Evolutionary conservation across 257 asterid species (phyloP), one percentile per base, ranked within the genome.

Genomic region (Knoxia roxburghii): DNA sequence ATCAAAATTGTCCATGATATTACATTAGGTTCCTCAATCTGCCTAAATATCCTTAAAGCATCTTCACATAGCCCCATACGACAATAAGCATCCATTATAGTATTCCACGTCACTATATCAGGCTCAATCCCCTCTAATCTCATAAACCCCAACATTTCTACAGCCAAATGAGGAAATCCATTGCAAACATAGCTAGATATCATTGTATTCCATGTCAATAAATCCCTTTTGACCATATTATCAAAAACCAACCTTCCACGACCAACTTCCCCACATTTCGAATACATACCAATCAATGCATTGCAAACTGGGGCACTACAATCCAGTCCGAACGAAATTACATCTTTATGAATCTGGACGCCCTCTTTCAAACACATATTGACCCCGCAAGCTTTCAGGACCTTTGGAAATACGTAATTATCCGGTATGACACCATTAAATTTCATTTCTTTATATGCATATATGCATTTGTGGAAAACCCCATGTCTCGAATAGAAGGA

Each of bases 1-100:
- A 78, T 73, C 79, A 81, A 67, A 51, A 71, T 75, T 14, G 86
- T 81, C 86, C 86, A 81, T 0, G 86, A 81, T 41, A 81, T 76
- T 56, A 78, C 73, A 70, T 68, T 81, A 11, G 81, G 83, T 20
- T 73, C 73, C 49, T 78, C 71, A 37, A 81, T 75, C 68, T 67
- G 67, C 30, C 29, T 37, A 26, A 78, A 78, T 49, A 81, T 52
- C 51, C 71, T 71, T 58, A 72, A 56, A 2, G 83, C 83, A 58
- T 78, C 75, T 8, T 81, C 81, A 61, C 81, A 78, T 41, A 48
- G 79, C 58, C 79, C 83, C 77, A 75, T 78, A 8, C 77, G 77
- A 61, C 81, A 78, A 73, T 78, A 68, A 41, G 81, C 81, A 51
- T 75, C 83, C 81, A 81, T 72, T 15, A 78, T 39, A 20, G 75